These are phyloP conservation scores for Lentinula raphanica DNA, from an alignment of 768 basidiomycete species.

Conservation along the genomic window DNA sequence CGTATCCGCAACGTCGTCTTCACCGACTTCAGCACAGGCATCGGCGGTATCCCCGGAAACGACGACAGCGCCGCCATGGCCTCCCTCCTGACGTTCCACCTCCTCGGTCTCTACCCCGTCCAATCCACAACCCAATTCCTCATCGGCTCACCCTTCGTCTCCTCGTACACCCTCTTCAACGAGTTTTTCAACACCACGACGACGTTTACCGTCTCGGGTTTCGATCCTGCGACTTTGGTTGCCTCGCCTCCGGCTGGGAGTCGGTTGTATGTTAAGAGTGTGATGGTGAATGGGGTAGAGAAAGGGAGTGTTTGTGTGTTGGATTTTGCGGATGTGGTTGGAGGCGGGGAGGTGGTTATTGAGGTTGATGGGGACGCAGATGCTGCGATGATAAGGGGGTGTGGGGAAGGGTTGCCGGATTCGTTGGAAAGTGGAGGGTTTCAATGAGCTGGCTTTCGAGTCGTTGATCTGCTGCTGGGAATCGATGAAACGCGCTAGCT, in stretches of 20 bases:
- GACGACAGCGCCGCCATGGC: conserved; percentile 54
- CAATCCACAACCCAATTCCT: conserved; percentile 41
- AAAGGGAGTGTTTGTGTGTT: conserved; percentile 39
- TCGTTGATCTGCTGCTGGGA: no score
- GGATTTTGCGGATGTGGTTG: conserved; percentile 36
- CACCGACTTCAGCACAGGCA: conserved; percentile 40
- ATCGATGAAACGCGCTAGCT: no score
- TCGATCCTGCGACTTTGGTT: conserved; percentile 32
- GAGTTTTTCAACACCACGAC: conserved; percentile 33
- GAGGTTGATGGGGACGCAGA: conserved; percentile 35
- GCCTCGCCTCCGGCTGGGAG: conserved; percentile 35
- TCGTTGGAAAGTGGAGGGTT: conserved; percentile 39
- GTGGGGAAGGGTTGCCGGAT: conserved; percentile 34
- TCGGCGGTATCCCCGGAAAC: conserved; percentile 45
- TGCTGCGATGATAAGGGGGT: conserved; percentile 31
- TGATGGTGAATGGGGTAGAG: conserved; percentile 35
- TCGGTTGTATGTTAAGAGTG: conserved; percentile 37
- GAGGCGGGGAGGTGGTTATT: conserved; percentile 40
- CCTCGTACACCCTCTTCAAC: conserved; percentile 38
- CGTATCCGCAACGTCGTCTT: conserved; percentile 40
- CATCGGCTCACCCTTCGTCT: conserved; percentile 43
- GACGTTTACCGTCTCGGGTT: conserved; percentile 34
- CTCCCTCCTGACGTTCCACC: conserved; percentile 41
- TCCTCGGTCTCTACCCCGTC: conserved; percentile 48
- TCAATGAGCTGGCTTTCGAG: no score